Conservation (phyloP, 805 yeast genomes). For the Clavispora santaluciae region DNA sequence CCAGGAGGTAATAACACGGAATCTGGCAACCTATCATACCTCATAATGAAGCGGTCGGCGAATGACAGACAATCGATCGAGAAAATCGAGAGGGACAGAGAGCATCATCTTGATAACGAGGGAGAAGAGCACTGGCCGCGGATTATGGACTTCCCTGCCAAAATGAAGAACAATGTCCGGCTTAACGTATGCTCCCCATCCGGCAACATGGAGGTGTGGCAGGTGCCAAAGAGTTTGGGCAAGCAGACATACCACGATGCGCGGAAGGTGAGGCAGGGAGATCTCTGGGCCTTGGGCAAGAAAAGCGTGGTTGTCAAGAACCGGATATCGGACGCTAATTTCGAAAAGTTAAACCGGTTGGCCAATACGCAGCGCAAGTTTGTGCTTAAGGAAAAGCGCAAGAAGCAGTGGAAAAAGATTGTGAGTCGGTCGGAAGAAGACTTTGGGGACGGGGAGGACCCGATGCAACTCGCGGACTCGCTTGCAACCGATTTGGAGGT, state of each 20-base stretch:
- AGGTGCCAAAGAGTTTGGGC: conserved; percentile 72
- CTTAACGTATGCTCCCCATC: conserved; percentile 75
- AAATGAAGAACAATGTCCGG: conserved; percentile 76
- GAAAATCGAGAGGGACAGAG: conserved; percentile 36
- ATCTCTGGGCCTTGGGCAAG: conserved; percentile 65
- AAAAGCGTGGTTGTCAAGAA: conserved; percentile 31
- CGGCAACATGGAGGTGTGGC: conserved; percentile 84
- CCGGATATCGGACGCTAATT: conserved; percentile 24
- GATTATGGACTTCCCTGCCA: conserved; percentile 63
- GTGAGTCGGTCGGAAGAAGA: conserved; percentile 10
- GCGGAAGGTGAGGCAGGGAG: conserved; percentile 78
- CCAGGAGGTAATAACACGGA: conserved; percentile 68
- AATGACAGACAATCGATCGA: conserved; percentile 39
- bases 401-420: conserved; percentile 14
- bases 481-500: conserved; percentile 27
- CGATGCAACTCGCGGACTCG: conserved; percentile 10
- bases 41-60: conserved; percentile 59
- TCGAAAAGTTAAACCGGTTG: conserved; percentile 31
- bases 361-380: conserved; percentile 36
- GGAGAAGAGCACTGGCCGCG: conserved; percentile 56
- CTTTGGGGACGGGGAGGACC: conserved; percentile 15
- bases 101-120: conserved; percentile 22
- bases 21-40: conserved; percentile 65
- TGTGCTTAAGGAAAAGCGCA: conserved; percentile 18
- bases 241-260: conserved; percentile 84